Base-by-base conservation (phyloP, 1,139 yeast genomes). In the Candida gigantensis region DNA sequence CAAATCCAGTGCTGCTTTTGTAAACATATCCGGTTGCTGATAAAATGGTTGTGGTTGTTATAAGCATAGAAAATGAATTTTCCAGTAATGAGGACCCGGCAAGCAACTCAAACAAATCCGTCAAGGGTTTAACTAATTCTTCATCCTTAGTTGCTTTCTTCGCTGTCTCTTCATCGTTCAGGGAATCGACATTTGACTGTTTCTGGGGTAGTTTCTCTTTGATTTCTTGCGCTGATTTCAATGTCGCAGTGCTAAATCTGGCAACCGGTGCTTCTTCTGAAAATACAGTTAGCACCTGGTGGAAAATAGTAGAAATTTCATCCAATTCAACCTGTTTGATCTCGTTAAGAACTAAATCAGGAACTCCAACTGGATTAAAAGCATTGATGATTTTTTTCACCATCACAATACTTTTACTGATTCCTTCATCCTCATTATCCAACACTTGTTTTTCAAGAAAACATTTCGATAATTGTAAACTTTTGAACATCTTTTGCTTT, bases 141-240 rank as follows among this genome's bases (percentile, higher is more conserved):
- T 52, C 50, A 43, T 62, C 65, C 9, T 51, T 43, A 6, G 43
- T 17, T 8, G 40, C 18, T 5, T 30, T 25, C 9, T 33, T 24
- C 5, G 21, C 26, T 11, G 28, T 20, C 5, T 29, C 27, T 26
- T 32, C 36, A 16, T 18, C 34, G 23, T 32, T 31, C n/a, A n/a
- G n/a, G n/a, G n/a, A n/a, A 26, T 34, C 95, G 18, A 77, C 56
- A 28, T 87, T 64, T 7, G 79, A 68, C 45, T 80, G 72, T 46
- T 85, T 94, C 42, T 75, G 77, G 36, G 61, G 53, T 38, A 50
- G 32, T 65, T 67, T 5, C 52, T 42, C 23, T 55, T 59, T 0
- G 61, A 60, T 42, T 58, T 62, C 24, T 7, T 57, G 60, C 1
- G 54, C 52, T 5, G 48, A 41, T 6, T 51, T 34, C 9, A 52